Base-by-base conservation (phyloP, 345 rosid species). In the Eucalyptus tenuipes region DNA sequence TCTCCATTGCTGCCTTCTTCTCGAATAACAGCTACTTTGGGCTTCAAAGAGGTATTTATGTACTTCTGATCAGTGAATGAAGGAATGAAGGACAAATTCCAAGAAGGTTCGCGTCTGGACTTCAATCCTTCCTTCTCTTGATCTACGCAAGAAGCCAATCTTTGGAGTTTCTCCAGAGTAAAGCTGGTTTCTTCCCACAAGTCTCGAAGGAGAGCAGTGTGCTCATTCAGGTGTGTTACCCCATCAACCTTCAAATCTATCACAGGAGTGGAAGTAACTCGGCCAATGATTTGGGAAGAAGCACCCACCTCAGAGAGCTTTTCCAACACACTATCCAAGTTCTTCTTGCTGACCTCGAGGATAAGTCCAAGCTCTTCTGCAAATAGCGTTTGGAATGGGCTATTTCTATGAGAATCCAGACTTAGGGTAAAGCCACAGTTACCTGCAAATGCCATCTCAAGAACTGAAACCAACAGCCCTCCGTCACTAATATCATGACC, bases 1-100 rank as follows among this genome's bases (percentile, higher is more conserved):
- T 97, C 99, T 71, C 99, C 99, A 52, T 96, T 97, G 93, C 99
- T 97, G 53, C 99, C 99, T 93, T 97, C 99, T 93, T 97, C 99
- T 64, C 99, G 94, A 89, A 97, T 93, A 85, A 97, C 94, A 66
- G 98, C 99, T 79, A 97, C 96, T 92, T 96, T 97, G 13, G 99
- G 98, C 88, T 97, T 97, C 50, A 75, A 91, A 91, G 93, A 88
- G 88, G 92, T 89, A 79, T 88, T 92, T 93, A 95, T 91, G 88
- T 93, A 95, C 71, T 91, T 95, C 15, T 92, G 92, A 87, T 95
- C 96, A 16, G 98, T 94, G 86, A 89, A 90, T 13, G 98, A 93
- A 55, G 99, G 99, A 44, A 93, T 94, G 88, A 95, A 97, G 82
- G 98, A 91, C 85, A 97, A 90, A 13, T 91, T 68, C 99, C 99